Percentiles rank a stretch among this genome's conserved stretches.
Conservation (phyloP, 139 green algal genomes). For the Choricystis sp. region DNA sequence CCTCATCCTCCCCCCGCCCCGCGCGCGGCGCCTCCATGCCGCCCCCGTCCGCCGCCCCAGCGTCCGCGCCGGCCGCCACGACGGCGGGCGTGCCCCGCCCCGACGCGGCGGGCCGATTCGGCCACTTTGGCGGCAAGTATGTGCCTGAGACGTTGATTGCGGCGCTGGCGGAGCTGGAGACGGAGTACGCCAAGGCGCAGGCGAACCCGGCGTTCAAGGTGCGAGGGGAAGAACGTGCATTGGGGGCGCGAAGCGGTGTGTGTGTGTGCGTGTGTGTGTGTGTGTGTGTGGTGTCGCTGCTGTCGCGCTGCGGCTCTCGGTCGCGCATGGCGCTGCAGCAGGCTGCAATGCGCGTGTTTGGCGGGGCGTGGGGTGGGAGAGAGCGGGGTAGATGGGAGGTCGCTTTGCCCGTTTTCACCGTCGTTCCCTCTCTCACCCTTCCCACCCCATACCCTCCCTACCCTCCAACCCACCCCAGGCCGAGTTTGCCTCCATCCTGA, state of each 20-base stretch:
- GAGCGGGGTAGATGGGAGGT: too few species aligned
- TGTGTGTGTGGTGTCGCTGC: too few species aligned
- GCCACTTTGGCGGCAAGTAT: conserved; percentile 89
- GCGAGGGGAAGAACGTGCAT: not conserved
- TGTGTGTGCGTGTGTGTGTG: too few species aligned
- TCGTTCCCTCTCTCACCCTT: not conserved
- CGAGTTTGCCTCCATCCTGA: conserved; percentile 71
- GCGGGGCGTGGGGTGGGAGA: too few species aligned
- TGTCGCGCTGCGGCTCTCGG: too few species aligned
- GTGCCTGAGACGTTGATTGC: conserved; percentile 95
- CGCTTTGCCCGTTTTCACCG: too few species aligned
- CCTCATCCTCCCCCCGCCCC: too few species aligned
- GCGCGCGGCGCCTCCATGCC: too few species aligned
- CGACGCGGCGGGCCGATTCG: conserved; percentile 62
- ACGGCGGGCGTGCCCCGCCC: conserved; percentile 23
- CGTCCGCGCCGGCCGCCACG: not conserved
- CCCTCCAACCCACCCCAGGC: conserved; percentile 29
- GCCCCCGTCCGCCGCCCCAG: not conserved
- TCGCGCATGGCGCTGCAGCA: not conserved
- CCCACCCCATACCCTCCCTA: not conserved
- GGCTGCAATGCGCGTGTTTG: too few species aligned
- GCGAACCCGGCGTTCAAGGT: conserved; percentile 58
- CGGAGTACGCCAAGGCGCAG: conserved; percentile 49
- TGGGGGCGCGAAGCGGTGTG: too few species aligned
- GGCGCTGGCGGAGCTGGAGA: conserved; percentile 71